Percentiles rank a stretch among this genome's conserved stretches.
phyloP scores from a whole-genome alignment of 768 basidiomycete species.

The Amanita fuliginea region DNA sequence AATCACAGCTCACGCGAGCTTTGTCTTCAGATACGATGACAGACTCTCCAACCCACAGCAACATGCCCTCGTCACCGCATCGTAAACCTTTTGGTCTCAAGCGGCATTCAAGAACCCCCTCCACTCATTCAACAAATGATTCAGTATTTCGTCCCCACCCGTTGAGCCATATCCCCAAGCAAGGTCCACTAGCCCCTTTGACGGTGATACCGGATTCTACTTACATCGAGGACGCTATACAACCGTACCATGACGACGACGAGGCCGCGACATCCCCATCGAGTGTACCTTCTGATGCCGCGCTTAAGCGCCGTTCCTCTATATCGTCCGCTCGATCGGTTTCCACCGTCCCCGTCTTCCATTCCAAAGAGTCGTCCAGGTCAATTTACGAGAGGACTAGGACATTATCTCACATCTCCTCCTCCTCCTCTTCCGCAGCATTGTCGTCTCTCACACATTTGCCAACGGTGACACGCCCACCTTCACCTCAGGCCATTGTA shows the following conservation, averaged over 20 bases:
- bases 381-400: conserved; percentile 33
- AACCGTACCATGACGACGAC: conserved; percentile 13
- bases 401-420: conserved; percentile 46
- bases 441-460: conserved; percentile 46
- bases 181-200: conserved; percentile 47
- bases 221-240: conserved; percentile 23
- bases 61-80: conserved; percentile 11
- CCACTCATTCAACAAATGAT: conserved; percentile 41
- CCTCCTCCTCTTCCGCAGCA: conserved; percentile 43
- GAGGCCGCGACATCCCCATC: conserved; percentile 24
- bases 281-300: conserved; percentile 19
- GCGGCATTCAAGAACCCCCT: conserved; percentile 47
- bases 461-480: conserved; percentile 34
- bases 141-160: conserved; percentile 56
- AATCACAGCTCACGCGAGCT: not conserved
- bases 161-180: conserved; percentile 36
- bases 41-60: not conserved
- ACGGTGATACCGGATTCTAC: conserved; percentile 45
- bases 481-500: conserved; percentile 37
- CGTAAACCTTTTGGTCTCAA: conserved; percentile 24
- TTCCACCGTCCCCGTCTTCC: conserved; percentile 38
- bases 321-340: conserved; percentile 38
- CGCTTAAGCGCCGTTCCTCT: conserved; percentile 23
- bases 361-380: not conserved
- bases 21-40: conserved; percentile 2